Evolutionary conservation across 2,329 filamentous ascomycete genomes (phyloP), one percentile per base, ranked within the genome.

Genomic region (Sordariomycetes sp.): DNA sequence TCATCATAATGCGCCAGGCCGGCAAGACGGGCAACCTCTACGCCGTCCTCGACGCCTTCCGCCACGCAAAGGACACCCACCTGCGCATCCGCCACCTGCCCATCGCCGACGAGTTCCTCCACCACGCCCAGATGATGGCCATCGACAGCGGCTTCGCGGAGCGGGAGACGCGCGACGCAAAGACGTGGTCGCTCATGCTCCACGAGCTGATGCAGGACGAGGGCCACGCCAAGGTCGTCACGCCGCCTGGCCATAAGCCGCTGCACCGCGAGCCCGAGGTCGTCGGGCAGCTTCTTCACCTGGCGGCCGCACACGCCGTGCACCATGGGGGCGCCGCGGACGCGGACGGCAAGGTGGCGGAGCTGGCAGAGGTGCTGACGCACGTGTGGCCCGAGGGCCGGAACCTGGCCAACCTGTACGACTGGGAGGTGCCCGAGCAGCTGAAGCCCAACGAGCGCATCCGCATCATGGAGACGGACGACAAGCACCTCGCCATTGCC

Each of bases 41-140:
- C 63, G 62, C 71, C 13, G 65, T 82, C 36, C 71, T 83, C 61
- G 76, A 81, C 60, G 75, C 74, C 62, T 73, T 76, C 50, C 74
- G 74, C 62, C 68, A 71, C 61, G 71, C 69, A 57, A 66, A 70
- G 34, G 68, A 69, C 64, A 81, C 80, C 1, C 73, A 72, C 5
- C 68, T 79, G 61, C 61, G 65, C 45, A 68, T 82, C 28, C 64
- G 72, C 52, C 60, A 62, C 17, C 69, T 62, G 51, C 58, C 61
- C 7, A 20, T 35, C 17, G 53, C 59, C 60, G 68, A 68, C 62
- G 64, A 70, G 64, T 54, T 74, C 39, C 62, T 78, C 60, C 63
- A 65, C 55, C 67, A 61, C 57, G 60, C 75, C 52, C 71, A 75
- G 67, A 60, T 69, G 61, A 74, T 71, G 64, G 76, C 78, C 52